Evolutionary conservation across 495 filamentous ascomycete species (phyloP).

Genomic region (Durotheca rogersii): DNA sequence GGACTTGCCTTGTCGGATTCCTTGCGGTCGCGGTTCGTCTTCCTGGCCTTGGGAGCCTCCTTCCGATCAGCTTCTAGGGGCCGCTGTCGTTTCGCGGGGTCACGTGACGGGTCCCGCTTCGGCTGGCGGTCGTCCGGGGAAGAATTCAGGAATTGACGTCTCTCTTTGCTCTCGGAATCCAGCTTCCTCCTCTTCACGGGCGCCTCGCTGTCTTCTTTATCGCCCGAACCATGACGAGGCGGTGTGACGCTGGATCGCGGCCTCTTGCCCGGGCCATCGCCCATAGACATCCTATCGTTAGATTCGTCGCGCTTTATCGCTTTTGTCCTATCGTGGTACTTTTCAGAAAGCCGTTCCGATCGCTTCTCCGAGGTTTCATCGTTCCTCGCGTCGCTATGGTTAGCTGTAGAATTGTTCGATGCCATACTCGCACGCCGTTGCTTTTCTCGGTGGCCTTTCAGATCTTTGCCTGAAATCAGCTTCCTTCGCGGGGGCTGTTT

Average conservation of each 20-base stretch:
- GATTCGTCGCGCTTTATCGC: constrained; percentile 57
- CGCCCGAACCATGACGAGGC: constrained; percentile 57
- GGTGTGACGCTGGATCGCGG: constrained; percentile 68
- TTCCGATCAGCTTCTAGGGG: constrained; percentile 39
- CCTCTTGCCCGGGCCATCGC: constrained; percentile 60
- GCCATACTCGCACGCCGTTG: constrained; percentile 50
- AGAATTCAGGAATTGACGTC: constrained; percentile 39
- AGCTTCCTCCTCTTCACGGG: constrained; percentile 52
- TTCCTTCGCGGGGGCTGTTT: constrained; percentile 63
- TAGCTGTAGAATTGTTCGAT: constrained; percentile 48
- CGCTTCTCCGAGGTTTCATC: constrained; percentile 44
- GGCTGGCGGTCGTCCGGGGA: constrained; percentile 44
- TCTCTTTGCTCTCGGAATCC: constrained; percentile 48
- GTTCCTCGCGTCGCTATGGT: constrained; percentile 42
- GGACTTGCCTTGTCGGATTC: constrained; percentile 42
- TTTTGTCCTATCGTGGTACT: constrained; percentile 51
- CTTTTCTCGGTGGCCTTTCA: constrained; percentile 57
- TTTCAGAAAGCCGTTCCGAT: constrained; percentile 40
- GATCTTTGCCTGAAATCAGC: constrained; percentile 59
- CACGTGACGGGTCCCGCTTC: constrained; percentile 41
- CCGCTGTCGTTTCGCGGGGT: constrained; percentile 29
- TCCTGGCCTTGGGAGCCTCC: constrained; percentile 39
- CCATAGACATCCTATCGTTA: constrained; percentile 51
- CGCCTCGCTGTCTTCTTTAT: constrained; percentile 55
- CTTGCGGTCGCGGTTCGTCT: constrained; percentile 38